Conservation (phyloP, 2,329 filamentous ascomycete species). For the Phyllosticta ampelicida region DNA sequence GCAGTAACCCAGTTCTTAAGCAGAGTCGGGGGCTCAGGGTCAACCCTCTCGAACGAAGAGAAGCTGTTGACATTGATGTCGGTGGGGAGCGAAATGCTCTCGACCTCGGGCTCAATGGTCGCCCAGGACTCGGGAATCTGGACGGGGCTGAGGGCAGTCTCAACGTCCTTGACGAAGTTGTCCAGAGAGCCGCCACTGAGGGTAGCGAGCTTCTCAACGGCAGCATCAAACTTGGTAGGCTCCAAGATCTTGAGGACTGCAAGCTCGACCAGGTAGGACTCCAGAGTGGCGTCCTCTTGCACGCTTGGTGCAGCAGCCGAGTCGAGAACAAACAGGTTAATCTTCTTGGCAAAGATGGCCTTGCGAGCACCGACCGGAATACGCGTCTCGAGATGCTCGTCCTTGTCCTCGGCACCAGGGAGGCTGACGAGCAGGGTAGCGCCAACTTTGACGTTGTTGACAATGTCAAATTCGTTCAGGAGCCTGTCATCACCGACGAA, state of each 20-base stretch:
- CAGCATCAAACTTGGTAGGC: constrained; percentile 51
- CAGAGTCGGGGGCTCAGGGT: constrained; percentile 54
- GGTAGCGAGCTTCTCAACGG: constrained; percentile 54
- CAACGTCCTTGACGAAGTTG: constrained; percentile 49
- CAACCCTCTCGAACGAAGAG: constrained; percentile 63
- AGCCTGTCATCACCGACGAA: constrained; percentile 73
- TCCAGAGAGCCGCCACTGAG: constrained; percentile 52
- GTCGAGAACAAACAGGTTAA: constrained; percentile 68
- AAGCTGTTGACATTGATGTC: constrained; percentile 74
- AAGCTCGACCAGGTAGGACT: constrained; percentile 62
- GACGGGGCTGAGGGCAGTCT: constrained; percentile 58
- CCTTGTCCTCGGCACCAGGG: constrained; percentile 72
- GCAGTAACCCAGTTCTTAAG: constrained; percentile 72
- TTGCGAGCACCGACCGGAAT: constrained; percentile 62
- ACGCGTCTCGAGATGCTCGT: constrained; percentile 83
- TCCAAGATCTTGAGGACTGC: constrained; percentile 72
- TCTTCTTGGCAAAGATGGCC: constrained; percentile 55
- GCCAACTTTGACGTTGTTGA: constrained; percentile 57
- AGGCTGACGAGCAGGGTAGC: constrained; percentile 68
- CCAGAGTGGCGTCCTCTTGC: constrained; percentile 50
- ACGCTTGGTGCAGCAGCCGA: constrained; percentile 55
- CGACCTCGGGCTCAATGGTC: constrained; percentile 51
- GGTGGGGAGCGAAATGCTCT: constrained; percentile 44
- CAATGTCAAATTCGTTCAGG: constrained; percentile 64
- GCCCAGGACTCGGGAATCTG: constrained; percentile 75